phyloP scores from a whole-genome alignment of 2,329 filamentous ascomycete genomes.

The Pseudocercospora fijiensis region DNA sequence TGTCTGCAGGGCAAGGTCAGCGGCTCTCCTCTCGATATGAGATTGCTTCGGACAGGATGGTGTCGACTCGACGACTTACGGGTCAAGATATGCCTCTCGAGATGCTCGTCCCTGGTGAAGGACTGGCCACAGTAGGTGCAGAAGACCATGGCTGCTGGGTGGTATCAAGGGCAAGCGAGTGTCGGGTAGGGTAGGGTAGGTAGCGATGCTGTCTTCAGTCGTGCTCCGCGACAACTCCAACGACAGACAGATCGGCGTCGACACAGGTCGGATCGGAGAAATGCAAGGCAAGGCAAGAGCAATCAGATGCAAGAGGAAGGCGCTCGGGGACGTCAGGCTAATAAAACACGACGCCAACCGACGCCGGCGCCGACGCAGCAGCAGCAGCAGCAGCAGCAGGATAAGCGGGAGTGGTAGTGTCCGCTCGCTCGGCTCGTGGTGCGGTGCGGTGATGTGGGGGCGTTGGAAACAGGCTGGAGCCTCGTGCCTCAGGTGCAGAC shows the following conservation, averaged over 20 bases:
- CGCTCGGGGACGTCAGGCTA: constrained; percentile 18
- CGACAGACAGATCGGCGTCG: neutral
- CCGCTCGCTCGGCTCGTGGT: no score
- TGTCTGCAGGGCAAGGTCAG: constrained; percentile 41
- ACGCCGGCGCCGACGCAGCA: no score
- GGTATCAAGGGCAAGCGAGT: constrained; percentile 6
- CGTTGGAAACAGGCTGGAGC: constrained; percentile 25
- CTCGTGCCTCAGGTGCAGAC: constrained; percentile 27
- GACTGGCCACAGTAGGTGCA: constrained; percentile 56
- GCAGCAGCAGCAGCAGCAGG: no score
- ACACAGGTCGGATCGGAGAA: constrained; percentile 22
- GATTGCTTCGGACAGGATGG: neutral
- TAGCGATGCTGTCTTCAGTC: constrained; percentile 3
- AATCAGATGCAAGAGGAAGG: constrained; percentile 14
- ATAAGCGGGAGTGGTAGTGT: constrained; percentile 18
- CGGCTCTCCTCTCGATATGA: neutral
- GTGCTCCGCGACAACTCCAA: no score
- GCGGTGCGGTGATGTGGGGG: constrained; percentile 13
- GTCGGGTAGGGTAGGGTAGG: no score
- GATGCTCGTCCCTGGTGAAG: constrained; percentile 54
- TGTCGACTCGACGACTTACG: constrained; percentile 40
- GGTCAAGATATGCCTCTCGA: constrained; percentile 54
- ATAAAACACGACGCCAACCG: constrained; percentile 21
- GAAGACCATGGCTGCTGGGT: constrained; percentile 47
- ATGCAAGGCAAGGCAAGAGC: constrained; percentile 19